These are phyloP conservation scores for Penicillium pancosmium DNA, from an alignment of 495 filamentous ascomycete genomes.

Conservation along the genomic window DNA sequence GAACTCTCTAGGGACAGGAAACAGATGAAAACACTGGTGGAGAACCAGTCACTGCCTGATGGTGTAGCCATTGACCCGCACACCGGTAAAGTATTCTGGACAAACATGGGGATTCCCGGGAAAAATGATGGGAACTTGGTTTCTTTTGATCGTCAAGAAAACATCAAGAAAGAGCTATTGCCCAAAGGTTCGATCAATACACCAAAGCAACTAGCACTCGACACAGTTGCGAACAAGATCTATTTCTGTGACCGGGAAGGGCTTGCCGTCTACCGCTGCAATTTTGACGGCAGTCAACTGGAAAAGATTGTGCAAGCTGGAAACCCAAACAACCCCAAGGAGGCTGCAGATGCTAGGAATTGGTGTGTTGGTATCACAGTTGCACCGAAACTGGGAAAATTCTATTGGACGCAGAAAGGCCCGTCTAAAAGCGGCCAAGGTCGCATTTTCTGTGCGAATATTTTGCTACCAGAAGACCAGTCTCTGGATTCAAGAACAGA, in stretches of 20 bases:
- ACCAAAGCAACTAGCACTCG: constrained; percentile 53
- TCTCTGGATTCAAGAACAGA: constrained; percentile 30
- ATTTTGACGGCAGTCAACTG: constrained; percentile 46
- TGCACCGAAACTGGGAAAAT: constrained; percentile 33
- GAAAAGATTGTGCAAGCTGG: constrained; percentile 44
- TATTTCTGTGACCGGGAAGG: constrained; percentile 61
- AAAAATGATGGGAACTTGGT: constrained; percentile 46
- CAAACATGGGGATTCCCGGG: constrained; percentile 49
- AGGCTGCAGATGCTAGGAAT: constrained; percentile 26
- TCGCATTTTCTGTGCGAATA: constrained; percentile 49
- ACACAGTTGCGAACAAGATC: constrained; percentile 32
- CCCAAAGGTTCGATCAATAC: constrained; percentile 45
- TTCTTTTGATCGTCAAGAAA: constrained; percentile 43
- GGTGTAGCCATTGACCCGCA: constrained; percentile 42
- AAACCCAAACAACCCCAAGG: constrained; percentile 24
- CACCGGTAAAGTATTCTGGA: constrained; percentile 51
- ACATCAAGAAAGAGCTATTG: constrained; percentile 36
- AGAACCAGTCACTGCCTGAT: constrained; percentile 45
- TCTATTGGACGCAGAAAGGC: constrained; percentile 63
- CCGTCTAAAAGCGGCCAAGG: constrained; percentile 50
- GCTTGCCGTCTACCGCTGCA: constrained; percentile 45
- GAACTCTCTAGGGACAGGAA: constrained; percentile 22
- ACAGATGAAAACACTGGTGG: constrained; percentile 20
- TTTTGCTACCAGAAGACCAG: constrained; percentile 31
- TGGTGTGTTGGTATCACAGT: constrained; percentile 40